Conservation (phyloP, 331 rosid genomes). For the Dryas integrifolia region DNA sequence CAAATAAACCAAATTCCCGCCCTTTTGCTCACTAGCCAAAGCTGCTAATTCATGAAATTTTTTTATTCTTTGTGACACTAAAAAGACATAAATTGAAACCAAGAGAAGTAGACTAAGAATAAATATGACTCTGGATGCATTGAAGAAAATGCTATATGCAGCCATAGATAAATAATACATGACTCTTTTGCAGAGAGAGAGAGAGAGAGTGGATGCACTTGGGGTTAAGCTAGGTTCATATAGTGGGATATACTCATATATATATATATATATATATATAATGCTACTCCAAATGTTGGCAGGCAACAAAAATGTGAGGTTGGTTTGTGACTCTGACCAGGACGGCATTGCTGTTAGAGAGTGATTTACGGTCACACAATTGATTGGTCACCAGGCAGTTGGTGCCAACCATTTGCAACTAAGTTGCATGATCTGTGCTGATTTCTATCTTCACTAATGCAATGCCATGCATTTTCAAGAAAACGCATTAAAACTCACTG, state of each 20-base stretch:
- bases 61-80: conserved; percentile 3
- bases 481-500: too few species aligned
- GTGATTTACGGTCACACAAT: conserved; percentile 17
- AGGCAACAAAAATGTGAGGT: conserved; percentile 19
- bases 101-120: conserved; percentile 21
- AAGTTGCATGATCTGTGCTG: too few species aligned
- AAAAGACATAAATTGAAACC: conserved; percentile 13
- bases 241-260: neutral
- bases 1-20: neutral
- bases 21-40: conserved; percentile 15
- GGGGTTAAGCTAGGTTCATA: neutral
- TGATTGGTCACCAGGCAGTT: neutral
- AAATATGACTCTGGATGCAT: conserved; percentile 30
- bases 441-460: too few species aligned
- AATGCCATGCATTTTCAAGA: too few species aligned
- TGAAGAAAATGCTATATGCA: conserved; percentile 40
- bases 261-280: neutral
- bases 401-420: neutral
- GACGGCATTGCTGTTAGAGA: neutral
- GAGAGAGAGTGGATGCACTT: neutral
- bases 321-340: neutral
- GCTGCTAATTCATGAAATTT: conserved; percentile 19
- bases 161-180: conserved; percentile 26
- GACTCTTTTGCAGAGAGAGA: too few species aligned
- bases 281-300: neutral